These are phyloP conservation scores for Trichoderma erinaceum DNA, from an alignment of 495 filamentous ascomycete genomes.

Conservation along the genomic window DNA sequence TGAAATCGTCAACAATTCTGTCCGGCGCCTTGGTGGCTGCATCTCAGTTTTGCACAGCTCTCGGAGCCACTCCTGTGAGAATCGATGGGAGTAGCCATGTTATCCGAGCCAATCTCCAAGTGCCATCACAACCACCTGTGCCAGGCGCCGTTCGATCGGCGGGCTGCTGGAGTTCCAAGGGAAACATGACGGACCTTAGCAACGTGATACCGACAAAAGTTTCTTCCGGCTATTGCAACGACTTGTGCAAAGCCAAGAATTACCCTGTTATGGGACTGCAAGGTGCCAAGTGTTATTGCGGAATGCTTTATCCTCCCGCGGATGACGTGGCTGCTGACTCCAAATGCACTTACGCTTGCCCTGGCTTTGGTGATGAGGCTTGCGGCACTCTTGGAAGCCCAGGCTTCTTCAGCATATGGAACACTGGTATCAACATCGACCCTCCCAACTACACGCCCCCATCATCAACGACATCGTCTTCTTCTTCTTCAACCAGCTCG, in stretches of 20 bases:
- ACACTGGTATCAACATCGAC: constrained; percentile 39
- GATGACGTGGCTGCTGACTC: constrained; percentile 38
- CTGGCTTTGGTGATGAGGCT: constrained; percentile 44
- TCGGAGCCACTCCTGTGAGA: neutral
- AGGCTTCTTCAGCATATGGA: constrained; percentile 40
- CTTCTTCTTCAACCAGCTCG: constrained; percentile 19
- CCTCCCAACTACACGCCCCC: constrained; percentile 16
- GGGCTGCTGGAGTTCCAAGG: constrained; percentile 30
- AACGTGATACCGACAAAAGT: constrained; percentile 19
- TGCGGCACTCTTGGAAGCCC: constrained; percentile 55
- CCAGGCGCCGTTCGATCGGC: constrained; percentile 18
- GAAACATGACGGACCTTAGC: constrained; percentile 19
- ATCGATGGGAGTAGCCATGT: constrained; percentile 2
- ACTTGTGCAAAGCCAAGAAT: constrained; percentile 17
- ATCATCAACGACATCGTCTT: constrained; percentile 18
- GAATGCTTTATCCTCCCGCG: constrained; percentile 49
- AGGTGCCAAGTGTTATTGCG: constrained; percentile 53
- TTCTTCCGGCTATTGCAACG: constrained; percentile 18
- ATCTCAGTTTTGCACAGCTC: constrained; percentile 20
- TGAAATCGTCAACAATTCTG: constrained; percentile 25
- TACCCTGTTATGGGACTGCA: constrained; percentile 19
- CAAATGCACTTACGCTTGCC: constrained; percentile 51
- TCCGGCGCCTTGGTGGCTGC: constrained; percentile 21
- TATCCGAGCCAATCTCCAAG: constrained; percentile 16
- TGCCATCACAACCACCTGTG: constrained; percentile 8